Evolutionary conservation across 2,329 filamentous ascomycete species (phyloP).

Genomic region (Didymella sp.): DNA sequence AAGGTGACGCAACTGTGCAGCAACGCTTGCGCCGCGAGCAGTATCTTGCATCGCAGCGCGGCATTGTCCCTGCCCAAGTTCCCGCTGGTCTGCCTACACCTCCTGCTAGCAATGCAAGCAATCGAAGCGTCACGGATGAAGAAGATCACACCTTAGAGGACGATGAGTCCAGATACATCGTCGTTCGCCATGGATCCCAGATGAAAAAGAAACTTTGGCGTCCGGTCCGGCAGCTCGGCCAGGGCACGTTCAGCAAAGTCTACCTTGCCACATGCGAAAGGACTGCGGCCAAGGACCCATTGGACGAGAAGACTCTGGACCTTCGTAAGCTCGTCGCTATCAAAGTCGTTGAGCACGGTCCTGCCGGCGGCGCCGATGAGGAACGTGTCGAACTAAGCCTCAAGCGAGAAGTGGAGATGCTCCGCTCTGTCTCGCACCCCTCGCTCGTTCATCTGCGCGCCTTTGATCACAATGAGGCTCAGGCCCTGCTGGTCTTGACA

Average conservation of each 20-base stretch:
- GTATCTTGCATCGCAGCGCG: conserved; percentile 79
- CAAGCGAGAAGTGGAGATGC: conserved; percentile 93
- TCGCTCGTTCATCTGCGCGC: conserved; percentile 91
- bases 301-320: conserved; percentile 60
- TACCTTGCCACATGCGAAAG: conserved; percentile 86
- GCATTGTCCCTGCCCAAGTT: conserved; percentile 67
- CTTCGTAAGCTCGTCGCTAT: conserved; percentile 88
- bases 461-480: conserved; percentile 82
- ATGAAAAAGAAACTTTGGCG: conserved; percentile 80
- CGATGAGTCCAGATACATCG: conserved; percentile 54
- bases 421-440: conserved; percentile 86
- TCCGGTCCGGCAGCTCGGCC: conserved; percentile 79
- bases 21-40: conserved; percentile 74
- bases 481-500: conserved; percentile 84
- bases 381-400: conserved; percentile 91
- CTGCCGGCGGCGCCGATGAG: conserved; percentile 90
- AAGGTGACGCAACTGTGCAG: conserved; percentile 58
- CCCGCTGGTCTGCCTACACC: conserved; percentile 69
- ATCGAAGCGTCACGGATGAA: conserved; percentile 63
- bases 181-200: conserved; percentile 64
- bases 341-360: conserved; percentile 94
- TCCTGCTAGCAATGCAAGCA: conserved; percentile 71
- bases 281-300: conserved; percentile 49
- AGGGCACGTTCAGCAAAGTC: conserved; percentile 95
- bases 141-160: conserved; percentile 58